Conservation (phyloP, 2,329 filamentous ascomycete species). For the Monosporascus sp. region DNA sequence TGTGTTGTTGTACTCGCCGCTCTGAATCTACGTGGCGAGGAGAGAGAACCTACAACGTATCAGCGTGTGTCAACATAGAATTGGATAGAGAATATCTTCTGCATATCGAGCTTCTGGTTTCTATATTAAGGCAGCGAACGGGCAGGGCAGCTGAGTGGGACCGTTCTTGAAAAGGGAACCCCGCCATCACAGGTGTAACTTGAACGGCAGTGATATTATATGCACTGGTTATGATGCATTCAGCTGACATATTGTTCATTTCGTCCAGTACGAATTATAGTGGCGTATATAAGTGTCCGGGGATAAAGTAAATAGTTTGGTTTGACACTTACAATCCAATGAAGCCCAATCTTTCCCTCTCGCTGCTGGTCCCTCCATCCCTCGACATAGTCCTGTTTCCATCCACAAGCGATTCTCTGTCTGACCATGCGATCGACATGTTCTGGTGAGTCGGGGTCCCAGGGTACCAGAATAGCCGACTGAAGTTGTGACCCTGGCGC, state of each 20-base stretch:
- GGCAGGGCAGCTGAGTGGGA: too few relatives aligned
- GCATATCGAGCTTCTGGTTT: too few relatives aligned
- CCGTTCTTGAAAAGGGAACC: too few relatives aligned
- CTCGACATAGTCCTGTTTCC: constrained; percentile 13
- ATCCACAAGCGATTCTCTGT: constrained; percentile 21
- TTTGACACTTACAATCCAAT: not conserved
- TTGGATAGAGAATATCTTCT: constrained; percentile 1
- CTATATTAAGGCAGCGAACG: too few relatives aligned
- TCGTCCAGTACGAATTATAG: too few relatives aligned
- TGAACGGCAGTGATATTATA: too few relatives aligned
- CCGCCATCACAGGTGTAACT: too few relatives aligned
- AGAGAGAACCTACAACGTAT: constrained; percentile 9
- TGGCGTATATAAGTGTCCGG: too few relatives aligned
- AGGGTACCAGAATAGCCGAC: constrained; percentile 16
- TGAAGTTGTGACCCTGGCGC: not conserved
- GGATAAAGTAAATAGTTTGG: too few relatives aligned
- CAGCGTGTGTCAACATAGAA: constrained; percentile 12
- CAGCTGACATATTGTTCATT: too few relatives aligned
- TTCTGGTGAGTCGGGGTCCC: constrained; percentile 16
- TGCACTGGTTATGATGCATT: too few relatives aligned
- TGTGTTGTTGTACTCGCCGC: constrained; percentile 15
- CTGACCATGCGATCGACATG: constrained; percentile 17
- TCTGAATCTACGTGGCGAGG: constrained; percentile 4
- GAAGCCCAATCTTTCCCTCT: constrained; percentile 2
- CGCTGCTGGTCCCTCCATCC: constrained; percentile 15